Evolutionary conservation across 805 yeast species (phyloP).

Genomic region (Scheffersomyces ergatensis): DNA sequence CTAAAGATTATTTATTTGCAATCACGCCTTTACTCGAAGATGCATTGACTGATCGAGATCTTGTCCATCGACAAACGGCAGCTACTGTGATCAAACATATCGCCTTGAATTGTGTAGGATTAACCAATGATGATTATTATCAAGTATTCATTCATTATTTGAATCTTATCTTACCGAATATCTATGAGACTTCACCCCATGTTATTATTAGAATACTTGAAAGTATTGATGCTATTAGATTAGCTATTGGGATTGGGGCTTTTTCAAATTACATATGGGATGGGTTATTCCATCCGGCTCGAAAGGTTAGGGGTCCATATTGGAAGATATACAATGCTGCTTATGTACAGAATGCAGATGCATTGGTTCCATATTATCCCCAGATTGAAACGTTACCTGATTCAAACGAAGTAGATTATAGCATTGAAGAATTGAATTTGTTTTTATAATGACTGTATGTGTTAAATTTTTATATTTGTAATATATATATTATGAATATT

Average conservation of each 20-base stretch:
- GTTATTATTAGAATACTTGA: conserved; percentile 81
- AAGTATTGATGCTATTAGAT: conserved; percentile 69
- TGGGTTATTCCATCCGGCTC: conserved; percentile 92
- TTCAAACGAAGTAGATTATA: conserved; percentile 18
- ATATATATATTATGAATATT: too few species aligned
- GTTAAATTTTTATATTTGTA: too few species aligned
- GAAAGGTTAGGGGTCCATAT: conserved; percentile 77
- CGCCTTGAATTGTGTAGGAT: conserved; percentile 74
- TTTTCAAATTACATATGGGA: conserved; percentile 76
- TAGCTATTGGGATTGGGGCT: conserved; percentile 73
- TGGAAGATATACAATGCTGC: conserved; percentile 82
- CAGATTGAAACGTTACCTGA: conserved; percentile 32
- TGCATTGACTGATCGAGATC: conserved; percentile 86
- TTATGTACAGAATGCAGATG: conserved; percentile 70
- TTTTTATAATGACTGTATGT: conserved; percentile 18
- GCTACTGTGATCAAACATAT: conserved; percentile 82
- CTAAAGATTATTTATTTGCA: conserved; percentile 79
- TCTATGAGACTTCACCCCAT: conserved; percentile 94
- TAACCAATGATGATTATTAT: conserved; percentile 38
- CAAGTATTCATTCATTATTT: conserved; percentile 75
- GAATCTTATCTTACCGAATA: conserved; percentile 81
- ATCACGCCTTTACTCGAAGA: conserved; percentile 79
- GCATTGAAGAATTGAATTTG: conserved; percentile 53
- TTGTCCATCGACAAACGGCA: conserved; percentile 93
- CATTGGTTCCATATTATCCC: conserved; percentile 84